Evolutionary conservation across 164 flowering plant genomes (phyloP).

Genomic region (Amborella trichopoda): DNA sequence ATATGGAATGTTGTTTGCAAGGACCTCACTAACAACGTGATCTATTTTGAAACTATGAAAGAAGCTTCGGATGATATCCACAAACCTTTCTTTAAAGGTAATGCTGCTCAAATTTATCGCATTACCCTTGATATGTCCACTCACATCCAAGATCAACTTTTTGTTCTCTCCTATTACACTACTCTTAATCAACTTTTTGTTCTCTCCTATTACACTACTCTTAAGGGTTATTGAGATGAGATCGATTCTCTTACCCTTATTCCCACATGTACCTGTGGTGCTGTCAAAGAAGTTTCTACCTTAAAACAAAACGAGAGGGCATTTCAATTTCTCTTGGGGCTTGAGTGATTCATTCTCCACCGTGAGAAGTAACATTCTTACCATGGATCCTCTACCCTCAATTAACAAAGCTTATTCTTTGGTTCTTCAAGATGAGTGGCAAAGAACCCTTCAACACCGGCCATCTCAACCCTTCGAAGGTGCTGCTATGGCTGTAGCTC

Average conservation of each 20-base stretch:
- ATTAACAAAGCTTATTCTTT: background rate
- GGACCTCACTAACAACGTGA: background rate
- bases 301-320: background rate
- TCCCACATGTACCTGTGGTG: background rate
- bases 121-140: background rate
- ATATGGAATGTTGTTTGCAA: background rate
- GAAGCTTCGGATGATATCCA: background rate
- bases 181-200: no score
- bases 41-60: background rate
- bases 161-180: background rate
- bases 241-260: background rate
- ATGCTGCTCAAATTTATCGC: slow-evolving; percentile 1
- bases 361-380: background rate
- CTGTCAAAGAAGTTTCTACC: background rate
- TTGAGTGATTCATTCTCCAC: background rate
- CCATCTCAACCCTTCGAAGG: no score
- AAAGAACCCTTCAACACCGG: background rate
- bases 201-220: no score
- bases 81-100: background rate
- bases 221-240: background rate
- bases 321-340: background rate
- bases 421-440: background rate
- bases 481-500: background rate
- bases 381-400: background rate
- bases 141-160: background rate